phyloP scores from a whole-genome alignment of 768 basidiomycete species.

The Austroboletus eburneus region DNA sequence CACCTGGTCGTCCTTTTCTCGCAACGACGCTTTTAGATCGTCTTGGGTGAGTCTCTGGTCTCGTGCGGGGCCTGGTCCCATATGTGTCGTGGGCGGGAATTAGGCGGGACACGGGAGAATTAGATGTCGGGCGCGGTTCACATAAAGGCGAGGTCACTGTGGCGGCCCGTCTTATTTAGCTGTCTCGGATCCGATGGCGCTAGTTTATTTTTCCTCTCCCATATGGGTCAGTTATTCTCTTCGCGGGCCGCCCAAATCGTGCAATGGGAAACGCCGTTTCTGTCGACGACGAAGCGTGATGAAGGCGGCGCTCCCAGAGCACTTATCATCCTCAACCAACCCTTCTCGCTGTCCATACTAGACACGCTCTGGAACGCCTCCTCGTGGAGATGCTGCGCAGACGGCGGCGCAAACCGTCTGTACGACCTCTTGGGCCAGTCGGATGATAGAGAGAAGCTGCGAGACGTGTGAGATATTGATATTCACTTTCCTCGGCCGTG shows the following conservation, averaged over 20 bases:
- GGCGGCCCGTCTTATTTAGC: too few relatives aligned
- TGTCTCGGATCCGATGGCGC: too few relatives aligned
- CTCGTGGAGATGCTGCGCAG: constrained; percentile 67
- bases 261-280: constrained; percentile 25
- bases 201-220: too few relatives aligned
- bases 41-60: constrained; percentile 19
- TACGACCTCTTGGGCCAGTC: constrained; percentile 46
- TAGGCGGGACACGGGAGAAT: not conserved
- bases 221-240: not conserved
- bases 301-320: constrained; percentile 34
- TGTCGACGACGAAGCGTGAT: constrained; percentile 2
- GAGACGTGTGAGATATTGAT: constrained; percentile 10
- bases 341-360: constrained; percentile 65
- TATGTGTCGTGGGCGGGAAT: constrained; percentile 21
- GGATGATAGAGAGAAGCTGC: constrained; percentile 7
- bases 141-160: too few relatives aligned
- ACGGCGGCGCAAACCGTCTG: constrained; percentile 85
- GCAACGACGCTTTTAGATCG: constrained; percentile 15
- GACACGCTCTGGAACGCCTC: constrained; percentile 52
- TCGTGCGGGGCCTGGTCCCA: constrained; percentile 23
- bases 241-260: not conserved
- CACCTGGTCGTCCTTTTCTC: constrained; percentile 28
- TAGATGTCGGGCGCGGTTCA: too few relatives aligned
- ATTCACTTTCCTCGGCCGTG: not conserved
- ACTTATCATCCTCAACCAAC: constrained; percentile 88